Percentiles rank a stretch among this genome's conserved stretches.
Conservation (phyloP, 1,284 basidiomycete species). For the Tilletia caries region DNA sequence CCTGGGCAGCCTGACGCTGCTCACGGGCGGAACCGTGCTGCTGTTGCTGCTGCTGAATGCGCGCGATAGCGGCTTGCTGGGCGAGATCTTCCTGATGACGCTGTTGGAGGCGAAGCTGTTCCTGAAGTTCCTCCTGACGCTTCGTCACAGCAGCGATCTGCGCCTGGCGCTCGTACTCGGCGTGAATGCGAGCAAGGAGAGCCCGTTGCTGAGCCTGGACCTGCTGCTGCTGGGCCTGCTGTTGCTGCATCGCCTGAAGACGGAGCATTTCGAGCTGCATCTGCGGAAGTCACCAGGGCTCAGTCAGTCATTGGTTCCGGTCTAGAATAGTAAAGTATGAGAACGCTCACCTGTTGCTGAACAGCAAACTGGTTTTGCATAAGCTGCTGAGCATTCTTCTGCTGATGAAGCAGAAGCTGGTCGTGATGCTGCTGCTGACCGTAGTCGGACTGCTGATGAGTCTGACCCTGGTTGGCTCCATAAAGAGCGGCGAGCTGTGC, state of each 20-base stretch:
- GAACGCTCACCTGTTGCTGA: slow-evolving; percentile 28
- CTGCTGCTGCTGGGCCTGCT: slow-evolving; percentile 29
- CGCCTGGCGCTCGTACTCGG: slow-evolving; percentile 26
- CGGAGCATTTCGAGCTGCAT: slow-evolving; percentile 35
- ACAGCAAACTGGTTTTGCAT: slow-evolving; percentile 30
- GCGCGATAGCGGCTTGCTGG: slow-evolving; percentile 23
- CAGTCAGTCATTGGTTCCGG: background rate
- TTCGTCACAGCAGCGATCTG: slow-evolving; percentile 13
- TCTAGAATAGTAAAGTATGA: background rate
- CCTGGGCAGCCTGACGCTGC: slow-evolving; percentile 43
- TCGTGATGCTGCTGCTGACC: slow-evolving; percentile 15
- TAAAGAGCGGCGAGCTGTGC: slow-evolving; percentile 35
- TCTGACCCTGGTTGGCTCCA: slow-evolving; percentile 14
- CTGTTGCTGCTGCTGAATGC: background rate
- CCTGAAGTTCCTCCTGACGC: slow-evolving; percentile 14
- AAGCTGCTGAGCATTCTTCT: slow-evolving; percentile 26
- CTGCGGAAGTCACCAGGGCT: background rate
- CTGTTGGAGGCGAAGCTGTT: slow-evolving; percentile 20
- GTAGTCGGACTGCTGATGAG: slow-evolving; percentile 20
- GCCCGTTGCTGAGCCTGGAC: slow-evolving; percentile 39
- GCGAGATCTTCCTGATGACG: slow-evolving; percentile 21
- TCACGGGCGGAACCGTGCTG: slow-evolving; percentile 22
- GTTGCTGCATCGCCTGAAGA: slow-evolving; percentile 36
- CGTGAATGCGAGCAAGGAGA: slow-evolving; percentile 40
- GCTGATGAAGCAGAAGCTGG: slow-evolving; percentile 18